A percentile compares a stretch with the other conserved stretches of the same genome.
phyloP scores from a whole-genome alignment of 2,329 filamentous ascomycete genomes.

The Alternaria ethzedia region DNA sequence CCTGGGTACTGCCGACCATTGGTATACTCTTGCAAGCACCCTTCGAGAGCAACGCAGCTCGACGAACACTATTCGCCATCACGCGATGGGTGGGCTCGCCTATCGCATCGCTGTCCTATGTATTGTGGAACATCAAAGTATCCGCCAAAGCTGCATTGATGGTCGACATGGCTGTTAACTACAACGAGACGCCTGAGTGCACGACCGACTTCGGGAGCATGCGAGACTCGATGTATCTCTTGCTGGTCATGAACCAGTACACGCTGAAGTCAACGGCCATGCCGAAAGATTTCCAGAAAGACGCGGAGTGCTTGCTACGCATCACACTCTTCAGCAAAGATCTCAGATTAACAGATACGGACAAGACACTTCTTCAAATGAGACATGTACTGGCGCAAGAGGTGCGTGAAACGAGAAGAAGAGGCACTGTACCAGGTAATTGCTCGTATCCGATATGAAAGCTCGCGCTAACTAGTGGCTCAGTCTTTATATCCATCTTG shows the following conservation, averaged over 20 bases:
- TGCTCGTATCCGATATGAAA: not conserved
- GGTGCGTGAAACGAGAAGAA: conserved; percentile 49
- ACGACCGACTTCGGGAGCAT: conserved; percentile 47
- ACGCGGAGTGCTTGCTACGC: conserved; percentile 49
- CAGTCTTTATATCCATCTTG: conserved; percentile 50
- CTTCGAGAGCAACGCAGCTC: conserved; percentile 50
- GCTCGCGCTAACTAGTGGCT: not conserved
- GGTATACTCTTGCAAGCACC: conserved; percentile 51
- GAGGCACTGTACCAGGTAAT: conserved; percentile 48
- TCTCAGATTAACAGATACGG: conserved; percentile 35
- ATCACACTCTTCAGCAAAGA: conserved; percentile 52
- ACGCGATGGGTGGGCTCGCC: conserved; percentile 48
- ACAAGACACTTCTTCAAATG: conserved; percentile 40
- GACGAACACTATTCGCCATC: conserved; percentile 46
- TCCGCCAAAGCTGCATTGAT: conserved; percentile 49
- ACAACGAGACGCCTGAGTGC: conserved; percentile 33
- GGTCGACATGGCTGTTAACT: conserved; percentile 49
- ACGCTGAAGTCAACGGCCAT: conserved; percentile 41
- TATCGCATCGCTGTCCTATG: conserved; percentile 46
- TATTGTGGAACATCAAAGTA: conserved; percentile 52
- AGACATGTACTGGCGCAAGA: conserved; percentile 48
- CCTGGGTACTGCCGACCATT: conserved; percentile 50
- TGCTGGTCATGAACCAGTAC: conserved; percentile 56
- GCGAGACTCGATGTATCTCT: conserved; percentile 54
- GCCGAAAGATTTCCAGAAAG: conserved; percentile 23